Percentiles rank a stretch among this genome's conserved stretches.
These are phyloP conservation scores for Hebeloma cylindrosporum DNA, from an alignment of 768 basidiomycete species.

Conservation along the genomic window DNA sequence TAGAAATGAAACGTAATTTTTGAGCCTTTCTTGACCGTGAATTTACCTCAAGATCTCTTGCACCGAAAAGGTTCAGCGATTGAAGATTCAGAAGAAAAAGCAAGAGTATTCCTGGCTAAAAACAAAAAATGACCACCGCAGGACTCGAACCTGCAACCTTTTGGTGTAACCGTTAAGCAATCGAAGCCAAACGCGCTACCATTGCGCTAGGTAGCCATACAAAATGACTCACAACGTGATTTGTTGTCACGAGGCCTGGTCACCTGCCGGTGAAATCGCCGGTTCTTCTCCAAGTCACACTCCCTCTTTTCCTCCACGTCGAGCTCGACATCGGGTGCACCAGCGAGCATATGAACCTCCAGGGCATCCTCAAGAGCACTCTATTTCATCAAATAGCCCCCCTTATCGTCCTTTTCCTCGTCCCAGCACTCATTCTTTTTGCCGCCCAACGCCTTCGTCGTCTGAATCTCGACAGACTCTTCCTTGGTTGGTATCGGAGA, in stretches of 20 bases:
- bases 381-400: slow-evolving; percentile 59
- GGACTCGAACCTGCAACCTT: slow-evolving; percentile 97
- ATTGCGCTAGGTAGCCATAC: slow-evolving; percentile 83
- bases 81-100: not conserved
- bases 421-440: slow-evolving; percentile 54
- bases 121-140: slow-evolving; percentile 70
- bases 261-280: not conserved
- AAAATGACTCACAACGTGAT: not conserved
- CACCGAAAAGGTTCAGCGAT: not conserved
- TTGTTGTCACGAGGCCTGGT: not conserved
- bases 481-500: slow-evolving; percentile 26
- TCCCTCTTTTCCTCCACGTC: not conserved
- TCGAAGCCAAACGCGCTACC: slow-evolving; percentile 96
- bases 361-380: slow-evolving; percentile 40
- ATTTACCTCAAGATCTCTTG: too few relatives aligned
- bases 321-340: slow-evolving; percentile 6
- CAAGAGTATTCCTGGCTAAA: not conserved
- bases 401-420: slow-evolving; percentile 51
- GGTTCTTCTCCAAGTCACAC: slow-evolving; percentile 1
- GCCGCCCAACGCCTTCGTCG: slow-evolving; percentile 27
- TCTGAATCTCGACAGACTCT: slow-evolving; percentile 24
- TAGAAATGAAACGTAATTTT: too few relatives aligned
- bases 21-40: too few relatives aligned
- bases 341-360: slow-evolving; percentile 42
- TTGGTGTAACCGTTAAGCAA: slow-evolving; percentile 69